phyloP scores from a whole-genome alignment of 148 eudicot genomes.

The Mesembryanthemum crystallinum region DNA sequence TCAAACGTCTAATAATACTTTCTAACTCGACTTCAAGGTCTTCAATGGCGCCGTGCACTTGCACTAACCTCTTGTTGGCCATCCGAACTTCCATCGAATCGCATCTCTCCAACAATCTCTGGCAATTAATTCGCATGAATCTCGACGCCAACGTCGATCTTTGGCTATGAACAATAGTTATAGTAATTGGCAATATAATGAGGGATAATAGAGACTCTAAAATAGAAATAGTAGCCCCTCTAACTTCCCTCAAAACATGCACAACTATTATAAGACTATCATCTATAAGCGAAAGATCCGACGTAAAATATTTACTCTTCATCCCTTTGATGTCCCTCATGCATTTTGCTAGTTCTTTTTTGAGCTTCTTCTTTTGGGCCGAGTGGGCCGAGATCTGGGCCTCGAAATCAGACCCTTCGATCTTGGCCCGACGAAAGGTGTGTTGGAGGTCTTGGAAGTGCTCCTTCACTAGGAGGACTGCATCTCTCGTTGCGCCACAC shows the following conservation, averaged over 20 bases:
- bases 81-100: slow-evolving; percentile 30
- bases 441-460: slow-evolving; percentile 56
- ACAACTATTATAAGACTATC: slow-evolving; percentile 51
- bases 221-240: slow-evolving; percentile 43
- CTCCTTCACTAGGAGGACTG: slow-evolving; percentile 41
- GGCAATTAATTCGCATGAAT: neutral
- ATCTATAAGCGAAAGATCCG: slow-evolving; percentile 31
- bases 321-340: slow-evolving; percentile 44
- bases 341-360: slow-evolving; percentile 47
- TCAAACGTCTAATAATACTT: slow-evolving; percentile 58
- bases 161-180: slow-evolving; percentile 29
- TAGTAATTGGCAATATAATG: slow-evolving; percentile 41
- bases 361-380: slow-evolving; percentile 45
- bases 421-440: slow-evolving; percentile 35
- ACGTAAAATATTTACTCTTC: slow-evolving; percentile 23
- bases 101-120: slow-evolving; percentile 44
- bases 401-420: slow-evolving; percentile 17
- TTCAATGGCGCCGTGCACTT: slow-evolving; percentile 44
- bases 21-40: slow-evolving; percentile 58
- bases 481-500: slow-evolving; percentile 50
- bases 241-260: slow-evolving; percentile 59
- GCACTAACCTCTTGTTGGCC: slow-evolving; percentile 43
- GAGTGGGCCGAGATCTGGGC: slow-evolving; percentile 32
- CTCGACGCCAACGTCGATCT: slow-evolving; percentile 21
- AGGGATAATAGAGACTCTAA: slow-evolving; percentile 53